Percentiles rank a stretch among this genome's conserved stretches.
phyloP scores from a whole-genome alignment of 2,329 filamentous ascomycete species.

The Colletotrichum chlorophyti region DNA sequence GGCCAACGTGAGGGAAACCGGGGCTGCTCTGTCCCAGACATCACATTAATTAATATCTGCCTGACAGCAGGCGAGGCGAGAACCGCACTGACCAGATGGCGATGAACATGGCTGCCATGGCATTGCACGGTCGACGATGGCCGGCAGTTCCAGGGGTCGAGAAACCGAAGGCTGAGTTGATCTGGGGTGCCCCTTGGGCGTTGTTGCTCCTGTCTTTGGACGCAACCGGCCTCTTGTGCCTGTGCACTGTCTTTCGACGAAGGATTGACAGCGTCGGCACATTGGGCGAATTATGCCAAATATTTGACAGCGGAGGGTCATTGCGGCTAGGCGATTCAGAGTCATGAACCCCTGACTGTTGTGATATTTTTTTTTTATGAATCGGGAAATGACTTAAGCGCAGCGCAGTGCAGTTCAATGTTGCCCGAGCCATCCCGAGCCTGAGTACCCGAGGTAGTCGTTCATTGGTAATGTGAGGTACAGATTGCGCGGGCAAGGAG shows the following conservation, averaged over 20 bases:
- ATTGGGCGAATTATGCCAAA: slow-evolving; percentile 3
- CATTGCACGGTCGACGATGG: slow-evolving; percentile 6
- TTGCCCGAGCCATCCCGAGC: too few relatives aligned
- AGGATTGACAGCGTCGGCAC: slow-evolving; percentile 16
- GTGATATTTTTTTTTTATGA: slow-evolving; percentile 4
- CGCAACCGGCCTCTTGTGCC: neutral
- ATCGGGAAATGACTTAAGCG: neutral
- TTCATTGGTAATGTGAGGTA: slow-evolving; percentile 8
- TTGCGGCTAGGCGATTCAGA: slow-evolving; percentile 13
- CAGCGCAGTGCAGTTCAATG: too few relatives aligned
- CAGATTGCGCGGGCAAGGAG: too few relatives aligned
- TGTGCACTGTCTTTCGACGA: slow-evolving; percentile 19
- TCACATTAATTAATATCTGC: neutral
- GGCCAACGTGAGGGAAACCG: neutral
- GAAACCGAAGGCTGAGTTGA: slow-evolving; percentile 3
- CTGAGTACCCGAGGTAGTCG: too few relatives aligned
- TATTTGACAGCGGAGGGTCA: slow-evolving; percentile 13
- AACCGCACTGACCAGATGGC: slow-evolving; percentile 13
- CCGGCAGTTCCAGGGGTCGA: slow-evolving; percentile 23
- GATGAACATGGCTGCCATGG: too few relatives aligned
- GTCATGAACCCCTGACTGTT: neutral
- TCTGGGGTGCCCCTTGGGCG: neutral
- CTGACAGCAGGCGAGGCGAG: neutral
- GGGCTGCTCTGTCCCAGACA: neutral
- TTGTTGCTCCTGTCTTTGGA: neutral